These are phyloP conservation scores for Puya raimondii DNA, from an alignment of 176 grass and related monocot species.

Conservation along the genomic window DNA sequence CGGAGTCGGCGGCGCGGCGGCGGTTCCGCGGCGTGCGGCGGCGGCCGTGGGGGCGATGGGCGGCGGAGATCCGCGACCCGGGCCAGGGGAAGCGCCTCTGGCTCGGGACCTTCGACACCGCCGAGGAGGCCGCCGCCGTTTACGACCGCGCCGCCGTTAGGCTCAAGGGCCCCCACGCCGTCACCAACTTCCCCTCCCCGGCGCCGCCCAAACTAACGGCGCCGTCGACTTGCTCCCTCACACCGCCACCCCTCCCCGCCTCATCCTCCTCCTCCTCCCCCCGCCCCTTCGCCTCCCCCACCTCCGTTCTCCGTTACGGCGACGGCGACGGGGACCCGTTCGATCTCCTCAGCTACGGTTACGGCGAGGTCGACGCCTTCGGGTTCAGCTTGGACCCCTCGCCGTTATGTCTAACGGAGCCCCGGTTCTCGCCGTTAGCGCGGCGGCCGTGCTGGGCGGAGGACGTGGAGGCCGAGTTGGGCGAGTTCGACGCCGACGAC, in stretches of 20 bases:
- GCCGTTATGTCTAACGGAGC: conserved; percentile 24
- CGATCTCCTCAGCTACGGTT: not conserved
- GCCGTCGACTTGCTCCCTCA: not conserved
- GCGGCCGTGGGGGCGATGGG: conserved; percentile 52
- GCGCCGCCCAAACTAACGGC: not conserved
- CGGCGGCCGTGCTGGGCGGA: conserved; percentile 38
- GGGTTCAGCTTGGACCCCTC: conserved; percentile 1
- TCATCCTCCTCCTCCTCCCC: not conserved
- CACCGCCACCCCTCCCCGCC: not conserved
- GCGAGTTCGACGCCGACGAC: conserved; percentile 18
- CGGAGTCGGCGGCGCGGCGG: not conserved
- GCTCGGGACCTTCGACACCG: conserved; percentile 32
- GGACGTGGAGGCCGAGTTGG: conserved; percentile 33
- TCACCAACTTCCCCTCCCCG: conserved; percentile 29
- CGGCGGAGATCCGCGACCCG: conserved; percentile 67
- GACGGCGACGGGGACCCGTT: conserved; percentile 5
- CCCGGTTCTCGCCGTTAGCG: conserved; percentile 18
- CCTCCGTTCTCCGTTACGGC: conserved; percentile 25
- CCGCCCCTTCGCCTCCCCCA: conserved; percentile 38
- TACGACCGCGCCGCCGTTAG: conserved; percentile 52
- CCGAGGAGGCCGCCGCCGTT: conserved; percentile 56
- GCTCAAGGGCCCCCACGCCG: conserved; percentile 36
- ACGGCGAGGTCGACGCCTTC: conserved; percentile 26
- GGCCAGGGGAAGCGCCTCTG: conserved; percentile 25
- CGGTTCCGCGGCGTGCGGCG: conserved; percentile 43